Percentiles rank a stretch among this genome's conserved stretches.
These are phyloP conservation scores for Penicillium cataractarum DNA, from an alignment of 495 filamentous ascomycete genomes.

Conservation along the genomic window DNA sequence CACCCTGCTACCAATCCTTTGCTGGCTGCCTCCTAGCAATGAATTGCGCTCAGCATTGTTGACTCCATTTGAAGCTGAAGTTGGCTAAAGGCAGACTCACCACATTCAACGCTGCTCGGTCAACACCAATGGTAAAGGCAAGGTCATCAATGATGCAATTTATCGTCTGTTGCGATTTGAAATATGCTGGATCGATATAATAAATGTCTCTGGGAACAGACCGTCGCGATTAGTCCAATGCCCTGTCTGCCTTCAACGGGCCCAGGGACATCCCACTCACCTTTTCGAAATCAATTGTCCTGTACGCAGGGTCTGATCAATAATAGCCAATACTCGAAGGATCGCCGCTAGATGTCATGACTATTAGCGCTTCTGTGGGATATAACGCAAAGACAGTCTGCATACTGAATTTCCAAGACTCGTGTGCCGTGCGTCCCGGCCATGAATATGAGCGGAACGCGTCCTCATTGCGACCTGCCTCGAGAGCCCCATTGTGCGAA, in stretches of 20 bases:
- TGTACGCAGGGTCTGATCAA: constrained; percentile 66
- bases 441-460: constrained; percentile 48
- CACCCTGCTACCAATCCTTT: constrained; percentile 71
- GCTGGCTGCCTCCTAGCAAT: constrained; percentile 56
- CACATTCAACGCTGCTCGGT: constrained; percentile 42
- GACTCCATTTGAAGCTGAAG: no score
- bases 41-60: neutral
- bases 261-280: constrained; percentile 40
- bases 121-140: constrained; percentile 65
- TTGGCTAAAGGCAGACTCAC: constrained; percentile 49
- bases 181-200: constrained; percentile 82
- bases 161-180: constrained; percentile 73
- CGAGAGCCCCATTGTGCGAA: constrained; percentile 33
- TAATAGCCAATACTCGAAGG: constrained; percentile 69
- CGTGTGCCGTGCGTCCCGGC: constrained; percentile 59
- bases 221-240: neutral
- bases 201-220: constrained; percentile 74
- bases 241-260: no score
- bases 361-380: neutral
- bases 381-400: neutral
- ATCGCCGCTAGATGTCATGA: constrained; percentile 50
- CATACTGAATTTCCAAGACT: constrained; percentile 71
- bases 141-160: constrained; percentile 82
- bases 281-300: constrained; percentile 76
- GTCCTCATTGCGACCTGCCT: constrained; percentile 19